These are phyloP conservation scores for Glycyrrhiza uralensis DNA, from an alignment of 306 rosid species.

Conservation along the genomic window DNA sequence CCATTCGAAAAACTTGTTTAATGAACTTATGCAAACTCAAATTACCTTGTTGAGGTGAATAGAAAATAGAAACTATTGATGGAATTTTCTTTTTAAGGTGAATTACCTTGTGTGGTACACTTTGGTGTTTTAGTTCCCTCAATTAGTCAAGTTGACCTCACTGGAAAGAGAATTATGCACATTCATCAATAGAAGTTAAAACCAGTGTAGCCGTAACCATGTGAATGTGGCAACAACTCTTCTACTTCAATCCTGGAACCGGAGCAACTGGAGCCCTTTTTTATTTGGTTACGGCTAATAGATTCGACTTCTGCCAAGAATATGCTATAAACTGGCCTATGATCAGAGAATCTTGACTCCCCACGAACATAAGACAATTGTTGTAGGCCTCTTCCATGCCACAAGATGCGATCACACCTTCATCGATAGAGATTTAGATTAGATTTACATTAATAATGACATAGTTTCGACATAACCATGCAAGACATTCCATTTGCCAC, in stretches of 20 bases:
- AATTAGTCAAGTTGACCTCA: constrained; percentile 15
- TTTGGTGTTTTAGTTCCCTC: constrained; percentile 25
- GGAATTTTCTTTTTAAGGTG: not conserved
- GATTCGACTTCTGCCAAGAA: constrained; percentile 86
- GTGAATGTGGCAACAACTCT: constrained; percentile 75
- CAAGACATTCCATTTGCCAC: not conserved
- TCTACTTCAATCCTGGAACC: constrained; percentile 87
- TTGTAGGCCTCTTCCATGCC: constrained; percentile 85
- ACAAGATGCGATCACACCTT: constrained; percentile 97
- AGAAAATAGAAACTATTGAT: not conserved
- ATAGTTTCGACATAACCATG: not conserved
- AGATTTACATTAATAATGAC: constrained; percentile 9
- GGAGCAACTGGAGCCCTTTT: constrained; percentile 72
- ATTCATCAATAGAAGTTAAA: constrained; percentile 53
- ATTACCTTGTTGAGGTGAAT: no score
- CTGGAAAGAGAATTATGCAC: not conserved
- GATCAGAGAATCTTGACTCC: constrained; percentile 96
- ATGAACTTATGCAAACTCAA: constrained; percentile 23
- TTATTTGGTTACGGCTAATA: constrained; percentile 56
- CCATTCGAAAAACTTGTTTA: constrained; percentile 27
- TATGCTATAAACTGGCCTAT: constrained; percentile 82
- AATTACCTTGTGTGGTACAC: constrained; percentile 36
- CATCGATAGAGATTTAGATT: constrained; percentile 27
- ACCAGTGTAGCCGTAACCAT: constrained; percentile 50
- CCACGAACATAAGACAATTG: constrained; percentile 93